Evolutionary conservation across 2,329 filamentous ascomycete genomes (phyloP).

Genomic region (Rugonectria rugulosa): DNA sequence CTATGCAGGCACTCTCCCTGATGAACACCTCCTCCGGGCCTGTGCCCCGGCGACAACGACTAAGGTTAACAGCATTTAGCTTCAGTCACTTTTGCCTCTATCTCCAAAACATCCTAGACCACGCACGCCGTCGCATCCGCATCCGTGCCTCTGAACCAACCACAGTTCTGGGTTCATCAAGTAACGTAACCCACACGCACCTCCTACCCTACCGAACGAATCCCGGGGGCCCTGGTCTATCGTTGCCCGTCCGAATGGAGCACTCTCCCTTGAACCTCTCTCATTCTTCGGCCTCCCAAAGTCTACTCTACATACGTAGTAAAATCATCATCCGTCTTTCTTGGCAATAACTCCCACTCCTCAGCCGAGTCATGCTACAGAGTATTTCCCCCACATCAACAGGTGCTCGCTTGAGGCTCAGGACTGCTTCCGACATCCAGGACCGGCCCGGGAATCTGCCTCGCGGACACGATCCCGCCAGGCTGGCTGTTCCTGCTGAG

Average conservation of each 20-base stretch:
- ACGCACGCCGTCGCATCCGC: not conserved
- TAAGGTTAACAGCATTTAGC: slow-evolving; percentile 18
- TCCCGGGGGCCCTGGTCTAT: too few species aligned
- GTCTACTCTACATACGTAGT: not conserved
- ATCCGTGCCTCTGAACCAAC: slow-evolving; percentile 6
- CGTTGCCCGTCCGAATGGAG: not conserved
- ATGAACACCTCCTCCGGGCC: too few species aligned
- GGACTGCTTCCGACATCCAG: slow-evolving; percentile 17
- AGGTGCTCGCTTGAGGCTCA: slow-evolving; percentile 25
- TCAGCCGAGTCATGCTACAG: slow-evolving; percentile 37
- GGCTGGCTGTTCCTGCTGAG: not conserved
- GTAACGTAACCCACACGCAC: slow-evolving; percentile 10
- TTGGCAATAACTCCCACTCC: slow-evolving; percentile 16
- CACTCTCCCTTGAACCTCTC: too few species aligned
- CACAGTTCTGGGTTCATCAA: not conserved
- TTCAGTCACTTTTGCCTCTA: slow-evolving; percentile 2
- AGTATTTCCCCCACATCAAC: slow-evolving; percentile 33
- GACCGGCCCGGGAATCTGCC: slow-evolving; percentile 11
- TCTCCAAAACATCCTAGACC: slow-evolving; percentile 12
- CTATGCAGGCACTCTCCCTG: slow-evolving; percentile 3
- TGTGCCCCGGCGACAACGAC: too few species aligned
- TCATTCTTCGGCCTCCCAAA: not conserved
- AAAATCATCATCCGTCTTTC: slow-evolving; percentile 15
- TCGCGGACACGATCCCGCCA: not conserved
- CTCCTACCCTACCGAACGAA: not conserved